These are phyloP conservation scores for Neurospora sp. DNA, from an alignment of 495 filamentous ascomycete genomes.

Conservation along the genomic window DNA sequence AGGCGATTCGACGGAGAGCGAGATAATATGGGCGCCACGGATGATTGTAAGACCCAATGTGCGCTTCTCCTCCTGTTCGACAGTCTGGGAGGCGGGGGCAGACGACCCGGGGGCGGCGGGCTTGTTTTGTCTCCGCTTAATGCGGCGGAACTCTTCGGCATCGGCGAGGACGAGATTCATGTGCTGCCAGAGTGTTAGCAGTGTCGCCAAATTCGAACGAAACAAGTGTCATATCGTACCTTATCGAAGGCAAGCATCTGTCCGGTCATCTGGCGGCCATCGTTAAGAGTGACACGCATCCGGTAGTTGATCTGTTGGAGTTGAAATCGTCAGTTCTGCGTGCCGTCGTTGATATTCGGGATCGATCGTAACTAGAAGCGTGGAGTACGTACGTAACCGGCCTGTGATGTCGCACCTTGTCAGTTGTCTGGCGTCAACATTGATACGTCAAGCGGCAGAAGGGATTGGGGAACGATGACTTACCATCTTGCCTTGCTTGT, in stretches of 20 bases:
- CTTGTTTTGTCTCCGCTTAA: slow-evolving; percentile 81
- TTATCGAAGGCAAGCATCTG: slow-evolving; percentile 98
- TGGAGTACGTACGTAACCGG: slow-evolving; percentile 83
- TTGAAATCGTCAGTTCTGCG: slow-evolving; percentile 22
- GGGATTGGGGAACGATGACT: slow-evolving; percentile 34
- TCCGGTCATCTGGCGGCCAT: slow-evolving; percentile 92
- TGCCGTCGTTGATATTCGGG: not conserved
- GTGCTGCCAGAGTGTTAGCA: slow-evolving; percentile 49
- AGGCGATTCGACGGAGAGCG: slow-evolving; percentile 88
- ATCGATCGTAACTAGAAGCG: not conserved
- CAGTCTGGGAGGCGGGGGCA: slow-evolving; percentile 42
- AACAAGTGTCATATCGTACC: slow-evolving; percentile 36
- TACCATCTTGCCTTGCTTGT: slow-evolving; percentile 99
- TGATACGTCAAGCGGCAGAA: slow-evolving; percentile 28
- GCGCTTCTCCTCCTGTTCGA: slow-evolving; percentile 93
- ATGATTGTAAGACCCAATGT: slow-evolving; percentile 91
- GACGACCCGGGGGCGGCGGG: slow-evolving; percentile 56
- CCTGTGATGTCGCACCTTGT: slow-evolving; percentile 52
- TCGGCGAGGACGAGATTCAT: slow-evolving; percentile 99
- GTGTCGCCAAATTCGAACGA: not conserved
- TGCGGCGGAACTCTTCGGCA: slow-evolving; percentile 95
- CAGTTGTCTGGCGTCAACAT: slow-evolving; percentile 59
- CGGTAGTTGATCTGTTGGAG: slow-evolving; percentile 84
- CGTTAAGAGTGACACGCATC: slow-evolving; percentile 92
- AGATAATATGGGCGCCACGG: slow-evolving; percentile 86